Evolutionary conservation across 495 filamentous ascomycete genomes (phyloP).

Genomic region (Penicillium steckii): DNA sequence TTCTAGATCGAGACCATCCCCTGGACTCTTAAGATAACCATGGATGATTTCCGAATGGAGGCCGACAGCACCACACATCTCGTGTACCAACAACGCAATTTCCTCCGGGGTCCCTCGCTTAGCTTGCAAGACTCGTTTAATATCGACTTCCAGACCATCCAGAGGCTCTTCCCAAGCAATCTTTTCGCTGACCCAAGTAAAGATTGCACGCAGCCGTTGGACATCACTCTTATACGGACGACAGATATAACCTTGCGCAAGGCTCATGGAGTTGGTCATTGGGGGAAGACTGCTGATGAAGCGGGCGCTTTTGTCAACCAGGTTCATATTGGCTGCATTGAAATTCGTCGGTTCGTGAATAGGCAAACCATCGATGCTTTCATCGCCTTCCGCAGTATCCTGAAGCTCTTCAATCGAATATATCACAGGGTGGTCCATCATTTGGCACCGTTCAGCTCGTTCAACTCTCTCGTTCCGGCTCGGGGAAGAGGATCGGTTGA

Average conservation of each 20-base stretch:
- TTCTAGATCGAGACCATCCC: constrained; percentile 75
- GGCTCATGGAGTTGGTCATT: constrained; percentile 75
- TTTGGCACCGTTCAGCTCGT: constrained; percentile 86
- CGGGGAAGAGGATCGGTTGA: constrained; percentile 90
- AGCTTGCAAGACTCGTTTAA: constrained; percentile 76
- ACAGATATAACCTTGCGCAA: constrained; percentile 91
- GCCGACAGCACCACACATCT: constrained; percentile 93
- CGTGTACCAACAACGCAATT: constrained; percentile 80
- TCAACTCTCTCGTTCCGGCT: constrained; percentile 85
- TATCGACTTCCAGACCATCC: constrained; percentile 72
- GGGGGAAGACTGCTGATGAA: constrained; percentile 91
- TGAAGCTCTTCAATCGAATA: constrained; percentile 85
- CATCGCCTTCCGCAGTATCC: constrained; percentile 85
- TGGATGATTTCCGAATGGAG: constrained; percentile 80
- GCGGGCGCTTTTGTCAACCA: constrained; percentile 94
- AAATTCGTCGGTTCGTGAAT: constrained; percentile 85
- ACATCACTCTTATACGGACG: constrained; percentile 94
- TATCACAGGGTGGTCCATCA: constrained; percentile 87
- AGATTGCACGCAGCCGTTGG: constrained; percentile 88
- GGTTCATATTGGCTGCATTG: constrained; percentile 67
- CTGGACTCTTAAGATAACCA: constrained; percentile 88
- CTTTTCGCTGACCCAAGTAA: constrained; percentile 94
- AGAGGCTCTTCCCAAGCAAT: constrained; percentile 96
- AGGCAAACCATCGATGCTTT: constrained; percentile 79
- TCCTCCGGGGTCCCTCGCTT: constrained; percentile 88